phyloP scores from a whole-genome alignment of 768 basidiomycete genomes.

The Auriscalpium orientale region DNA sequence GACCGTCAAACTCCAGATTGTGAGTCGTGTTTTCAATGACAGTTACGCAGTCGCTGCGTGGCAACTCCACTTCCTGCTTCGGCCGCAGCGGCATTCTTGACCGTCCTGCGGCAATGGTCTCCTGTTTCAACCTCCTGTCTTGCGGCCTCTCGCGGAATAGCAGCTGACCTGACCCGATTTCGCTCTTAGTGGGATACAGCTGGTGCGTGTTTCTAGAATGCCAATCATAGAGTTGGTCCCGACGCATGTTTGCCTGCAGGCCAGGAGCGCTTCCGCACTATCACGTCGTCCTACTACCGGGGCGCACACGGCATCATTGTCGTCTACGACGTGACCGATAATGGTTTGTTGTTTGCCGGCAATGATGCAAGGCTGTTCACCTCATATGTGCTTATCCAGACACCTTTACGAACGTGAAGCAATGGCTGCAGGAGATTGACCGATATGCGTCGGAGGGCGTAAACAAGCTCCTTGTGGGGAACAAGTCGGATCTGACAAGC shows the following conservation, averaged over 20 bases:
- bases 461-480: constrained; percentile 96
- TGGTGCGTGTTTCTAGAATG: constrained; percentile 36
- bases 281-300: constrained; percentile 99
- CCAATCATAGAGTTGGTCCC: not conserved
- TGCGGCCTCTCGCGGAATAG: not conserved
- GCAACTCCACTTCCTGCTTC: not conserved
- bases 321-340: constrained; percentile 98
- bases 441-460: constrained; percentile 97
- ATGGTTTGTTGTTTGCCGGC: constrained; percentile 39
- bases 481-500: constrained; percentile 96
- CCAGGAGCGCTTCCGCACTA: constrained; percentile 97
- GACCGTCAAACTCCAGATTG: constrained; percentile 97
- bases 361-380: not conserved
- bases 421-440: constrained; percentile 90
- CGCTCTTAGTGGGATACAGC: constrained; percentile 89
- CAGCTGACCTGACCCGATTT: constrained; percentile 8
- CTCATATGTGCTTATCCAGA: constrained; percentile 39
- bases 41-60: not conserved
- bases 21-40: constrained; percentile 34
- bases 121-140: not conserved
- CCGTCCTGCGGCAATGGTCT: not conserved
- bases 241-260: constrained; percentile 36
- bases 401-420: constrained; percentile 92
- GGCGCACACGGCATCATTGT: constrained; percentile 98
- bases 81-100: too few species aligned